phyloP scores from a whole-genome alignment of 208 protist genomes.

The Trypanosoma theileri region DNA sequence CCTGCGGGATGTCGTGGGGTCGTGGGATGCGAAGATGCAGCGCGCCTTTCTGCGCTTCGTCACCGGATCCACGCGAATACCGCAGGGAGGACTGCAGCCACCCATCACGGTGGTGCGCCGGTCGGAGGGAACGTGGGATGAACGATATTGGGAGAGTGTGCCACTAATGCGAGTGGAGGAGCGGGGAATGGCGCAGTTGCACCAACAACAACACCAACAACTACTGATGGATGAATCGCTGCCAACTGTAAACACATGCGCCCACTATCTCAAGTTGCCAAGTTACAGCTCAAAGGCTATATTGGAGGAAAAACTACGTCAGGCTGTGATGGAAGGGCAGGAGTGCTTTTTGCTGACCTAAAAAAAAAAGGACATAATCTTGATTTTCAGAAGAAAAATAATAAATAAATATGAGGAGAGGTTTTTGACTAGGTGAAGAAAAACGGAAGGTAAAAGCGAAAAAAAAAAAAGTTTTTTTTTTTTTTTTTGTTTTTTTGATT shows the following conservation, averaged over 20 bases:
- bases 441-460: background rate
- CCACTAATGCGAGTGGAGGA: background rate
- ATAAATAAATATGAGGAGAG: background rate
- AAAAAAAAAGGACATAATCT: background rate
- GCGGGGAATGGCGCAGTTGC: background rate
- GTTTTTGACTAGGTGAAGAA: too few relatives aligned
- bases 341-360: slow-evolving; percentile 74
- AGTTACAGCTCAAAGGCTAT: slow-evolving; percentile 83
- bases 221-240: slow-evolving; percentile 48
- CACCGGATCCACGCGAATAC: slow-evolving; percentile 64
- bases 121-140: slow-evolving; percentile 9
- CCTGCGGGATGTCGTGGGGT: slow-evolving; percentile 57
- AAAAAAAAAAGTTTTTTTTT: background rate
- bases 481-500: background rate
- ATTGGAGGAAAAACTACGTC: slow-evolving; percentile 58
- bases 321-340: slow-evolving; percentile 72
- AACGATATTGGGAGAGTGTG: background rate
- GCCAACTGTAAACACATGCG: slow-evolving; percentile 96
- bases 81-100: slow-evolving; percentile 51
- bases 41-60: slow-evolving; percentile 81
- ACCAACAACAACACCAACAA: background rate
- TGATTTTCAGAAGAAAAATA: background rate
- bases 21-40: slow-evolving; percentile 59
- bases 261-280: slow-evolving; percentile 94
- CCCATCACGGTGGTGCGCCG: slow-evolving; percentile 81